phyloP scores from a whole-genome alignment of 2,329 filamentous ascomycete genomes.

The Clonostachys rosea region DNA sequence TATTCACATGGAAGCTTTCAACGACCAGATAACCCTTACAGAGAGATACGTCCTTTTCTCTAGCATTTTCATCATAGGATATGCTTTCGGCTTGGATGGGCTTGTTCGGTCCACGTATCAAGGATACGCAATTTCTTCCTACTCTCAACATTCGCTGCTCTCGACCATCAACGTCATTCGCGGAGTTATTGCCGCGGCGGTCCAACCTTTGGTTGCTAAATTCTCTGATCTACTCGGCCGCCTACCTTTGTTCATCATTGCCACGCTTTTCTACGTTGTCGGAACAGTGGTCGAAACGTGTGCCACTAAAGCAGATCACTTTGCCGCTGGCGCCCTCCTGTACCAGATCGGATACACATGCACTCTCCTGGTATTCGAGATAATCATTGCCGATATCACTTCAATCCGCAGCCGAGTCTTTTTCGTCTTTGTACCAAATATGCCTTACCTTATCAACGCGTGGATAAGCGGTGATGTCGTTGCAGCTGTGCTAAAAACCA shows the following conservation, averaged over 20 bases:
- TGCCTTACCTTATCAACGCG: conserved; percentile 59
- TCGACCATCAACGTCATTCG: conserved; percentile 54
- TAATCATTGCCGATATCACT: conserved; percentile 60
- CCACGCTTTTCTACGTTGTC: conserved; percentile 54
- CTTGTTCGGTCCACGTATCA: conserved; percentile 41
- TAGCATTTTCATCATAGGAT: conserved; percentile 58
- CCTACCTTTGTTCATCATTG: conserved; percentile 49
- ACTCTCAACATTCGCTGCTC: conserved; percentile 46
- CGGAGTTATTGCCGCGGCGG: conserved; percentile 55
- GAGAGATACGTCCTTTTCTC: conserved; percentile 44
- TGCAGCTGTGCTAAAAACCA: conserved; percentile 36
- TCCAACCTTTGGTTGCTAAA: conserved; percentile 51
- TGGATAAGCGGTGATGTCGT: conserved; percentile 59
- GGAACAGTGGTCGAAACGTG: conserved; percentile 54
- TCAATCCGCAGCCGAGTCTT: conserved; percentile 58
- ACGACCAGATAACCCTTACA: too few species aligned
- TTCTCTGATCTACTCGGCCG: conserved; percentile 61
- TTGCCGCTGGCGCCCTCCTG: conserved; percentile 52
- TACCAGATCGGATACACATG: conserved; percentile 62
- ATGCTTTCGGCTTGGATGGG: conserved; percentile 58
- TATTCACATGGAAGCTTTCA: too few species aligned
- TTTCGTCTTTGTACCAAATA: conserved; percentile 58
- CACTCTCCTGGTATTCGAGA: conserved; percentile 56
- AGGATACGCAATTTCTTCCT: conserved; percentile 46
- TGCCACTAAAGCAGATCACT: conserved; percentile 40